These are phyloP conservation scores for Globisporangium recalcitrans DNA, from an alignment of 352 stramenopile species.

Conservation along the genomic window DNA sequence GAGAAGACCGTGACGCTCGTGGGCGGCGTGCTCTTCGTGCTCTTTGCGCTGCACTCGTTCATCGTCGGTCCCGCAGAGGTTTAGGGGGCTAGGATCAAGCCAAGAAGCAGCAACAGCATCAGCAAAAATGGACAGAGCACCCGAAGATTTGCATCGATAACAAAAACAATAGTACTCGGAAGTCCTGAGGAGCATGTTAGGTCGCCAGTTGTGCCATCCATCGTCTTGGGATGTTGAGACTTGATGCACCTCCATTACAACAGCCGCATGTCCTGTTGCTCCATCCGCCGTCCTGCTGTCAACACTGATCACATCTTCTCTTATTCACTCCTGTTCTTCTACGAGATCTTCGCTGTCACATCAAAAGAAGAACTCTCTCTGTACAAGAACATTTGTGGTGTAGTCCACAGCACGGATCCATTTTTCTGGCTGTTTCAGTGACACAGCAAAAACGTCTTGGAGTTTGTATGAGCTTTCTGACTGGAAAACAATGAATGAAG, in stretches of 20 bases:
- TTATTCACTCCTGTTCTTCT: background rate
- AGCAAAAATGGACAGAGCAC: background rate
- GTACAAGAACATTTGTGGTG: constrained; percentile 14
- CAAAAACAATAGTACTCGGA: constrained; percentile 5
- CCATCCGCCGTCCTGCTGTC: background rate
- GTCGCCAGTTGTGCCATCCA: no score
- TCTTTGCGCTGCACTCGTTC: constrained; percentile 96
- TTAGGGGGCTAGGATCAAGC: constrained; percentile 2
- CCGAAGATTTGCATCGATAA: background rate
- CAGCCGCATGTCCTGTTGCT: constrained; percentile 5
- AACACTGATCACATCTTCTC: background rate
- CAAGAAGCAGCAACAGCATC: background rate
- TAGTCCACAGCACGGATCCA: constrained; percentile 1
- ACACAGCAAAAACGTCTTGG: background rate
- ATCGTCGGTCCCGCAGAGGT: constrained; percentile 70
- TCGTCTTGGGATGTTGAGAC: no score
- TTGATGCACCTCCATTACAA: background rate
- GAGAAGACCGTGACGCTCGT: constrained; percentile 96
- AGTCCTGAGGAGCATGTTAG: no score
- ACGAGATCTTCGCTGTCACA: background rate
- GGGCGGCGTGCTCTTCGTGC: constrained; percentile 94
- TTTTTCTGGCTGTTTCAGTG: background rate
- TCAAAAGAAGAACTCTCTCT: constrained; percentile 12
- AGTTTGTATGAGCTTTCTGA: background rate
- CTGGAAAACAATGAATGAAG: background rate